Evolutionary conservation across 2,329 filamentous ascomycete genomes (phyloP), one percentile per base, ranked within the genome.

Genomic region (Talaromyces sp.): DNA sequence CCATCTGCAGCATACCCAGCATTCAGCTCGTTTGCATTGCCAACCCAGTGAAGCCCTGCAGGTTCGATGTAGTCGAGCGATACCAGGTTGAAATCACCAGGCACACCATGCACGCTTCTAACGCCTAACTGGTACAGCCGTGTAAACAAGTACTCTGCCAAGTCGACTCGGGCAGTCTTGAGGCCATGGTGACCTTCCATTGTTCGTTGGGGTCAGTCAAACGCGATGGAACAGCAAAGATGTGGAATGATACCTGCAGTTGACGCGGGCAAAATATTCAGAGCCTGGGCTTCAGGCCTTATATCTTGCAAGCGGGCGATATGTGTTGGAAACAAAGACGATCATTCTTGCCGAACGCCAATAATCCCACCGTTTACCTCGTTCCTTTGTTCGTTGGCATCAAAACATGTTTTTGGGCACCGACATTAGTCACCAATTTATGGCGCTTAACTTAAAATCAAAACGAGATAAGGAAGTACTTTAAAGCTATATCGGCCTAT

Each of bases 1-100:
- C 89, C 89, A 75, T 92, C 89, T n/a, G 89, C 88, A 29, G 89
- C 88, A 68, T 92, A 92, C 19, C 86, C 57, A 52, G 88, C 88
- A 70, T 90, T 90, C 61, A 90, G 81, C 72, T 90, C 88, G 68
- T 90, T 90, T 65, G 85, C 84, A 70, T 86, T 90, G 60, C 76
- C 77, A 46, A 88, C 83, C 86, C 86, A 89, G 67, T 81, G 80
- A 41, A 90, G 74, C 6, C 80, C 83, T 54, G 78, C 77, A 38
- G 82, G 79, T 26, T 81, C 78, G 50, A 90, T 75, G 70, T 88
- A 88, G 72, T 90, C 88, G 26, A 90, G 79, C 9, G 86, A 81
- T 17, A 84, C 80, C 59, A 90, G 78, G 72, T 90, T 90, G 75
- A 87, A 90, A 73, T 90, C 88, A n/a, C 86, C 87, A 3, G 88